Percentiles rank a stretch among this genome's conserved stretches.
Conservation (phyloP, 805 yeast species). For the Nakazawaea pomicola region DNA sequence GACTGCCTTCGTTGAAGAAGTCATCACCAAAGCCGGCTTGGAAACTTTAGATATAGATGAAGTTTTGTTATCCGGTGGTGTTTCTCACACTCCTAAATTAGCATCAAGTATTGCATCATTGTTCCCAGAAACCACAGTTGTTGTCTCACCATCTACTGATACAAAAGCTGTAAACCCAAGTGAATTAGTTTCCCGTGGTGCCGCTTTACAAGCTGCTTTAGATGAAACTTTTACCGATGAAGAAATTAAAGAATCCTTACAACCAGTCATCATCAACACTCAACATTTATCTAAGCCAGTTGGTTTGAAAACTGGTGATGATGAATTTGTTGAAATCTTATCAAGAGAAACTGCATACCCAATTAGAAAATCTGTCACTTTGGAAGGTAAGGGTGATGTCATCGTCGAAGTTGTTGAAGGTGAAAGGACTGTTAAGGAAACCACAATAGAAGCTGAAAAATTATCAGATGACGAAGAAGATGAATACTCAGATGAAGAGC, state of each 20-base stretch:
- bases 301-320: constrained; percentile 75
- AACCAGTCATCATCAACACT: constrained; percentile 82
- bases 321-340: constrained; percentile 64
- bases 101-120: constrained; percentile 65
- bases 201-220: constrained; percentile 92
- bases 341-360: constrained; percentile 88
- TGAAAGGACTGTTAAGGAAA: constrained; percentile 76
- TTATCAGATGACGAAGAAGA: constrained; percentile 48
- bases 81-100: constrained; percentile 88
- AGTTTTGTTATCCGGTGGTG: constrained; percentile 90
- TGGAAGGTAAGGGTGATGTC: constrained; percentile 59
- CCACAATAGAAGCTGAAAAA: constrained; percentile 65
- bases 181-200: constrained; percentile 89
- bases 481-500: constrained; percentile 70
- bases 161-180: constrained; percentile 81
- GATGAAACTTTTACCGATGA: constrained; percentile 79
- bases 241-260: constrained; percentile 72
- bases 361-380: constrained; percentile 66
- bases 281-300: constrained; percentile 81
- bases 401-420: constrained; percentile 79
- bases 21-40: constrained; percentile 75
- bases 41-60: constrained; percentile 86
- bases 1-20: constrained; percentile 68
- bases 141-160: constrained; percentile 74
- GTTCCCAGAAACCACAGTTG: constrained; percentile 76